Evolutionary conservation across 176 grass and related monocot genomes (phyloP).

Genomic region (Thalia dealbata): DNA sequence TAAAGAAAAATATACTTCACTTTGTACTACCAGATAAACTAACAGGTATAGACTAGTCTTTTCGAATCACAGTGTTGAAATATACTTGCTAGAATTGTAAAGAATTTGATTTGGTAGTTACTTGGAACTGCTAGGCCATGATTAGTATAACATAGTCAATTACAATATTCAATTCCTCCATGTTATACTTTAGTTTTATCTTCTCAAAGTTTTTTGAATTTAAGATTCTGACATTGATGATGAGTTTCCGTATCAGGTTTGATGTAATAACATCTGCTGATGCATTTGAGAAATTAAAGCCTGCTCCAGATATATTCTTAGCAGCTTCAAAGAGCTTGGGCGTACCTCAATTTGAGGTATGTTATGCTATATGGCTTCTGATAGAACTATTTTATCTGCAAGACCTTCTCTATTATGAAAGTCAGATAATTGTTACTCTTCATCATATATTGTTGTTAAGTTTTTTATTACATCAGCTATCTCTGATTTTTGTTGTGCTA

Average conservation of each 20-base stretch:
- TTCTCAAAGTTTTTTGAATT: not conserved
- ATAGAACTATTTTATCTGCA: not conserved
- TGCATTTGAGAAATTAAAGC: conserved; percentile 93
- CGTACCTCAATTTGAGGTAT: conserved; percentile 58
- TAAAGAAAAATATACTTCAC: no score
- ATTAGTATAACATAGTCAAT: not conserved
- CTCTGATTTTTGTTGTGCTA: not conserved
- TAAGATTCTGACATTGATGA: not conserved
- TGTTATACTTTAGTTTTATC: not conserved
- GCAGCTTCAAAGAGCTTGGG: conserved; percentile 72
- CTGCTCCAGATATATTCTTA: conserved; percentile 92
- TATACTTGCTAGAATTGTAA: not conserved
- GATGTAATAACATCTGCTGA: conserved; percentile 93
- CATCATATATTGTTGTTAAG: not conserved
- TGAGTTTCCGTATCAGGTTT: conserved; percentile 50
- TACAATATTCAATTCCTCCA: not conserved
- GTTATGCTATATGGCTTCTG: conserved; percentile 15
- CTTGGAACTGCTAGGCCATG: not conserved
- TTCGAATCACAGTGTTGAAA: no score
- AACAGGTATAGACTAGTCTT: no score
- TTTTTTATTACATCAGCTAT: no score
- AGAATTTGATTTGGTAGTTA: not conserved
- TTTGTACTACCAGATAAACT: no score
- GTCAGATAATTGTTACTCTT: not conserved
- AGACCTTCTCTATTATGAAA: not conserved